These are phyloP conservation scores for Arthrobotrys pseudoclavata DNA, from an alignment of 2,329 filamentous ascomycete species.

Conservation along the genomic window DNA sequence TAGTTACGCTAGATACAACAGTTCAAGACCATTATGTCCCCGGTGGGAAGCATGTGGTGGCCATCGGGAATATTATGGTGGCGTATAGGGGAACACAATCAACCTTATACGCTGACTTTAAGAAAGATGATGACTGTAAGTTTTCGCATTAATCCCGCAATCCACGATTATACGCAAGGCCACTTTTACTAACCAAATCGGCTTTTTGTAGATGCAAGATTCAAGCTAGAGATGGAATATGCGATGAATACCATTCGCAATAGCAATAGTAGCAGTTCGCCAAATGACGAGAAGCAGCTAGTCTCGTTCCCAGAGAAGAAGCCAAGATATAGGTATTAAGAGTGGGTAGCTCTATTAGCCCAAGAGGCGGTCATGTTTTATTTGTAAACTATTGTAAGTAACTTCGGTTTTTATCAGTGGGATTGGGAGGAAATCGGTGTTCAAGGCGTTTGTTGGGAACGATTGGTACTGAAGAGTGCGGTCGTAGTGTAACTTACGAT, in stretches of 20 bases:
- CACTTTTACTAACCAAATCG: background rate
- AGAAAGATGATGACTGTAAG: constrained; percentile 42
- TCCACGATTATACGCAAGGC: too few species aligned
- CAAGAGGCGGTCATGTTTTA: too few species aligned
- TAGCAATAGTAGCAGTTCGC: background rate
- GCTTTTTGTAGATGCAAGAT: constrained; percentile 26
- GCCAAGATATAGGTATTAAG: constrained; percentile 10
- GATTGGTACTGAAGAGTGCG: background rate
- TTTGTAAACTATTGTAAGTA: constrained; percentile 5
- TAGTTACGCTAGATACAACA: constrained; percentile 37
- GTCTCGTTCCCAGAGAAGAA: background rate
- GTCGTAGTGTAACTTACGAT: constrained; percentile 2
- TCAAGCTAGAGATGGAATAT: constrained; percentile 40
- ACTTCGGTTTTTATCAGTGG: background rate
- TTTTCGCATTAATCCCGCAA: too few species aligned
- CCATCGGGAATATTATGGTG: constrained; percentile 44
- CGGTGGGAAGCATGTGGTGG: constrained; percentile 23
- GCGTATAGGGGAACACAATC: constrained; percentile 49
- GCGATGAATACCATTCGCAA: constrained; percentile 50
- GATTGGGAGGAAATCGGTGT: background rate
- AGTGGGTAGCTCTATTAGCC: too few species aligned
- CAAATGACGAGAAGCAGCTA: background rate
- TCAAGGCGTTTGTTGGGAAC: background rate
- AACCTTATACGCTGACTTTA: constrained; percentile 52
- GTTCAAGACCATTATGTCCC: constrained; percentile 28